Conservation (phyloP, 2,329 filamentous ascomycete species). For the Pseudogymnoascus sp. region DNA sequence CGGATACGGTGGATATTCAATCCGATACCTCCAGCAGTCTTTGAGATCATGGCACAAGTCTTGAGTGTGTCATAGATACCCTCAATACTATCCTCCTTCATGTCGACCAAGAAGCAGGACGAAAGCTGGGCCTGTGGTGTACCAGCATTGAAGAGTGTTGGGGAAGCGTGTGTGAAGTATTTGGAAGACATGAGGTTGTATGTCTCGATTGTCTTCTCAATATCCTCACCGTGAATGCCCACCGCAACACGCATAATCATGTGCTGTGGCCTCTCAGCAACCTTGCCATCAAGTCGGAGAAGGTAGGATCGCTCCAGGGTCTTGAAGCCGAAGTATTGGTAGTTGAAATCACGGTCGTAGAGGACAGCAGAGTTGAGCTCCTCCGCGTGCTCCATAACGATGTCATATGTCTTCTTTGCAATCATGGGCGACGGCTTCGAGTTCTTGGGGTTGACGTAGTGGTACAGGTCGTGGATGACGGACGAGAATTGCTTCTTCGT, state of each 20-base stretch:
- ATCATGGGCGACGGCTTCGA: slow-evolving; percentile 84
- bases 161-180: slow-evolving; percentile 96
- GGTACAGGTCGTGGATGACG: slow-evolving; percentile 86
- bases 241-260: slow-evolving; percentile 99
- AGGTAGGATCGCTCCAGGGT: slow-evolving; percentile 97
- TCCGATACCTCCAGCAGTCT: slow-evolving; percentile 97
- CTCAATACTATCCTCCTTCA: slow-evolving; percentile 99
- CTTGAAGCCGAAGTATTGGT: slow-evolving; percentile 99
- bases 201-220: slow-evolving; percentile 92
- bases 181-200: slow-evolving; percentile 99
- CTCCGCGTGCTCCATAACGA: slow-evolving; percentile 90
- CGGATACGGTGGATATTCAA: slow-evolving; percentile 95
- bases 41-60: slow-evolving; percentile 99
- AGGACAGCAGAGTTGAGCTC: slow-evolving; percentile 98
- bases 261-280: slow-evolving; percentile 95
- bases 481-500: slow-evolving; percentile 99
- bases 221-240: slow-evolving; percentile 90
- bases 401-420: slow-evolving; percentile 81
- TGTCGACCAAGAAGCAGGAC: slow-evolving; percentile 97
- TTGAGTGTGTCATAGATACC: slow-evolving; percentile 99
- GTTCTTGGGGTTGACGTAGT: slow-evolving; percentile 96
- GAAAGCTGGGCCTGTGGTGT: slow-evolving; percentile 92
- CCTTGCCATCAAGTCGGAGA: slow-evolving; percentile 89
- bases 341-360: slow-evolving; percentile 99
- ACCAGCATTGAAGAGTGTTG: slow-evolving; percentile 95